Evolutionary conservation across 2,329 filamentous ascomycete species (phyloP), one percentile per base, ranked within the genome.

Genomic region (Zymoseptoria passerinii): DNA sequence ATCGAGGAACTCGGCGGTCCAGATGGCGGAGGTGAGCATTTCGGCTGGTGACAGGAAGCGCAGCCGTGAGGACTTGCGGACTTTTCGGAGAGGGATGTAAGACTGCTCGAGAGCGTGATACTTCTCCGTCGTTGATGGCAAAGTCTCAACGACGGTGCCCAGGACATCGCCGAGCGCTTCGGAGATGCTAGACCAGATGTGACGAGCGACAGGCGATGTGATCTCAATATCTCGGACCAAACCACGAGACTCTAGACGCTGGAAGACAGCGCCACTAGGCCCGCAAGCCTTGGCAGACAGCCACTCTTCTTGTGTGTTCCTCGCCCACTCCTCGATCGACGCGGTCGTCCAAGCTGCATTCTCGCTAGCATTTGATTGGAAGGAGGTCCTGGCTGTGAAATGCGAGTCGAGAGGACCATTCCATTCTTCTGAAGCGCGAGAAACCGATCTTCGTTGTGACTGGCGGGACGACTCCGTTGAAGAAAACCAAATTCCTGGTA

Each of bases 71-170:
- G 90, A 86, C 67, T 87, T 90, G 68, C 88, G 83, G 2, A 90
- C 76, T 70, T 92, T 92, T 54, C 88, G 83, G 18, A 92, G 76
- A 4, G 89, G 89, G n/a, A 92, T 80, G 81, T 88, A 90, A 0
- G 82, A 73, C 50, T 87, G 84, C 56, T 81, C 80, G 18, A 92
- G 76, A 5, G 85, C 88, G 19, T 85, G 75, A 55, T 80, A 84
- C 48, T 76, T 76, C 4, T 71, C 71, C n/a, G 67, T 66, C 51
- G 75, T 74, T 4, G 71, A 63, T 8, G 66, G 67, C 3, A 69
- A 27, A 23, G 50, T 16, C 8, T 53, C 48, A 3, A 56, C 53
- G 16, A 60, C 58, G 19, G 50, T 23, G 8, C 35, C 50, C 66
- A 73, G 40, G 67, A 76, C 58, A 77, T 80, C 53, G 73, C 79